These are phyloP conservation scores for Limonium bicolor DNA, from an alignment of 148 eudicot species.

Conservation along the genomic window DNA sequence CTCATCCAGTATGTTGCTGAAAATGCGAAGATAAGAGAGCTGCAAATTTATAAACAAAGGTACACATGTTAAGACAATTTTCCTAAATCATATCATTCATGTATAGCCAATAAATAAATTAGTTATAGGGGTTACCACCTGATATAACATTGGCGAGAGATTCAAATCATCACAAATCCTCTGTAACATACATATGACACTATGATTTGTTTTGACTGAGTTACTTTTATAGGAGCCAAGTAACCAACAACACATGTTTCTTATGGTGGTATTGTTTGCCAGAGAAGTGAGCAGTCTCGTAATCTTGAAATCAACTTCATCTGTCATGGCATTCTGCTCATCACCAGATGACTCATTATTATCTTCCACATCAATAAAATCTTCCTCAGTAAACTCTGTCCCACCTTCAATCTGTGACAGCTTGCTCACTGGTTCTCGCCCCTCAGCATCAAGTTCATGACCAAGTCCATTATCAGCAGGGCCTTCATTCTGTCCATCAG, in stretches of 20 bases:
- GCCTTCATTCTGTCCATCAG: too few species aligned
- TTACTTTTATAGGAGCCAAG: slow-evolving; percentile 79
- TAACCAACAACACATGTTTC: slow-evolving; percentile 80
- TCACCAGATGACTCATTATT: slow-evolving; percentile 52
- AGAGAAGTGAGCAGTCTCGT: slow-evolving; percentile 63
- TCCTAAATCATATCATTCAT: too few species aligned
- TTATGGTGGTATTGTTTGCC: slow-evolving; percentile 42
- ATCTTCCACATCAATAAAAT: slow-evolving; percentile 21
- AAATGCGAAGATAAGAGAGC: slow-evolving; percentile 64
- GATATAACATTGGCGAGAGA: slow-evolving; percentile 95
- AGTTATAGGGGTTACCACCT: slow-evolving; percentile 31
- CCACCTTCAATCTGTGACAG: slow-evolving; percentile 17
- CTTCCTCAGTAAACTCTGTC: slow-evolving; percentile 19
- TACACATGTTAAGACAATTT: slow-evolving; percentile 1
- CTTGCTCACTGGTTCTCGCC: slow-evolving; percentile 11
- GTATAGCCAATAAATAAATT: too few species aligned
- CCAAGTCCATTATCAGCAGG: slow-evolving; percentile 9
- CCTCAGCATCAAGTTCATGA: slow-evolving; percentile 21
- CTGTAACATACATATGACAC: slow-evolving; percentile 50
- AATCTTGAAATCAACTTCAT: slow-evolving; percentile 79
- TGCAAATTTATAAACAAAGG: slow-evolving; percentile 25
- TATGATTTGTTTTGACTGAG: slow-evolving; percentile 68
- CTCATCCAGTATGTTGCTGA: slow-evolving; percentile 75
- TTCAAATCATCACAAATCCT: slow-evolving; percentile 88
- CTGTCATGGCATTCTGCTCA: slow-evolving; percentile 37